Evolutionary conservation across 73 alveolate genomes (phyloP).

Genomic region (Paramecium sonneborni): DNA sequence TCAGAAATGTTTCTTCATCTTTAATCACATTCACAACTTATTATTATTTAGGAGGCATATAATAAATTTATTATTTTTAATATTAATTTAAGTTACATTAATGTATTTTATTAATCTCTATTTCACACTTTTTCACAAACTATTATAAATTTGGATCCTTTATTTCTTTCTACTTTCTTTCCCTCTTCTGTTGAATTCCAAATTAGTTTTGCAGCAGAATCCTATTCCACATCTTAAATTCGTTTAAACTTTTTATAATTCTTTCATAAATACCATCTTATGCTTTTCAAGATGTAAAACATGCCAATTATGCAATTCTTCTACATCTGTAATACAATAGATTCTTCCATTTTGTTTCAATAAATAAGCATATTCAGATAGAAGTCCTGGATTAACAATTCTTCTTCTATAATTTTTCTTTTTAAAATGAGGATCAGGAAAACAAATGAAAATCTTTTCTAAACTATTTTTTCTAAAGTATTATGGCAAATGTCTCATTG

Average conservation of each 20-base stretch:
- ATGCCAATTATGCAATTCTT: slow-evolving; percentile 96
- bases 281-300: slow-evolving; percentile 78
- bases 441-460: slow-evolving; percentile 93
- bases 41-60: slow-evolving; percentile 34
- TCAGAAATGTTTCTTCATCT: slow-evolving; percentile 31
- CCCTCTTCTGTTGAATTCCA: slow-evolving; percentile 89
- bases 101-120: not conserved
- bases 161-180: slow-evolving; percentile 79
- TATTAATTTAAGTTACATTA: slow-evolving; percentile 8
- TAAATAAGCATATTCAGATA: slow-evolving; percentile 91
- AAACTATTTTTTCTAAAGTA: slow-evolving; percentile 83
- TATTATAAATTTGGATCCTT: slow-evolving; percentile 79
- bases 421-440: slow-evolving; percentile 99
- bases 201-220: slow-evolving; percentile 76
- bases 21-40: slow-evolving; percentile 22
- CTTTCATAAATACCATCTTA: slow-evolving; percentile 60
- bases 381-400: slow-evolving; percentile 87
- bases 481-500: slow-evolving; percentile 88
- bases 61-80: not conserved
- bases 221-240: slow-evolving; percentile 77
- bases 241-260: slow-evolving; percentile 65
- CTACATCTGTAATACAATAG: slow-evolving; percentile 97
- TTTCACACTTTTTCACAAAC: slow-evolving; percentile 80
- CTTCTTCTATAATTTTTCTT: slow-evolving; percentile 94
- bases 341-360: slow-evolving; percentile 93